Evolutionary conservation across 2,329 filamentous ascomycete species (phyloP).

Genomic region (Neofusicoccum sp.): DNA sequence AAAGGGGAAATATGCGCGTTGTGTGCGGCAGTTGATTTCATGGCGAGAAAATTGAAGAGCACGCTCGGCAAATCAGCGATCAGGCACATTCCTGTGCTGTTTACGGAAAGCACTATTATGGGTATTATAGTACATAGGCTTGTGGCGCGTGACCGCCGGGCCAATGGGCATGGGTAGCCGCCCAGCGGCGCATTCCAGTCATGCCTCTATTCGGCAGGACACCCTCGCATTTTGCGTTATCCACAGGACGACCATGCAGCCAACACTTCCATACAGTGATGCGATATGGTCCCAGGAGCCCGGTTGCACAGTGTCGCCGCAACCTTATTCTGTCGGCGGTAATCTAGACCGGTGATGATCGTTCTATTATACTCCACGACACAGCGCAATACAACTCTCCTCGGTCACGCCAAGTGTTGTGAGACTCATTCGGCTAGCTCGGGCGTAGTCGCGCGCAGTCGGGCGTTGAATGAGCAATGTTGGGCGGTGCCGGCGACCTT

Average conservation of each 20-base stretch:
- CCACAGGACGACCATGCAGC: not conserved
- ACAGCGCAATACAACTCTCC: not conserved
- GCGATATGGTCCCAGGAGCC: not conserved
- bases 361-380: not conserved
- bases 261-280: not conserved
- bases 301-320: not conserved
- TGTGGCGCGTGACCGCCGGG: not conserved
- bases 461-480: not conserved
- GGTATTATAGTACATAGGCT: not conserved
- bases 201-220: not conserved
- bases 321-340: not conserved
- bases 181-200: not conserved
- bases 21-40: too few species aligned
- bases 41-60: too few species aligned
- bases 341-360: not conserved
- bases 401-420: not conserved
- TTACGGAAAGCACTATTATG: too few species aligned
- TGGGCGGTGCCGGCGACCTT: too few species aligned
- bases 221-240: not conserved
- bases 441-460: not conserved
- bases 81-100: too few species aligned
- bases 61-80: too few species aligned
- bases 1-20: too few species aligned
- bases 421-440: not conserved
- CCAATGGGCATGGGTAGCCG: not conserved